Percentiles rank a stretch among this genome's conserved stretches.
Conservation (phyloP, 2,329 filamentous ascomycete genomes). For the Fusarium sp. region DNA sequence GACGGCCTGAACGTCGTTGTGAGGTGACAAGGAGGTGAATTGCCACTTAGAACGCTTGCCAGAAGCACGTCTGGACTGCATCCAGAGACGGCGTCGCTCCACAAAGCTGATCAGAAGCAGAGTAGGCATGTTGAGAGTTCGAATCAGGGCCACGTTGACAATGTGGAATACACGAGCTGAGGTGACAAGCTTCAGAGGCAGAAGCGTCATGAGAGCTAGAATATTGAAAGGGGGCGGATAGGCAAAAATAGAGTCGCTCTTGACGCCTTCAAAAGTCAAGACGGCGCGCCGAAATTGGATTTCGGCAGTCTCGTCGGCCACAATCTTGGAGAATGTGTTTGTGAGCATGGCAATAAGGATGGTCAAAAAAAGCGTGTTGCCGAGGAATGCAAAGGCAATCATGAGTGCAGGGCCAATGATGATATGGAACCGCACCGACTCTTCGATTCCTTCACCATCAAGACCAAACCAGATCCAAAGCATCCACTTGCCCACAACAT, state of each 20-base stretch:
- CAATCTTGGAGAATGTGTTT: conserved; percentile 77
- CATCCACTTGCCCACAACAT: conserved; percentile 79
- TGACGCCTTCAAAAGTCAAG: conserved; percentile 78
- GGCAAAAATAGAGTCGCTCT: conserved; percentile 75
- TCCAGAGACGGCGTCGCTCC: conserved; percentile 67
- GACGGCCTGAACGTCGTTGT: conserved; percentile 69
- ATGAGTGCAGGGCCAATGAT: conserved; percentile 75
- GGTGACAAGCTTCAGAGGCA: conserved; percentile 73
- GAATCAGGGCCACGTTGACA: conserved; percentile 74
- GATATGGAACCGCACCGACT: conserved; percentile 69
- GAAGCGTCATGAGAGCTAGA: conserved; percentile 68
- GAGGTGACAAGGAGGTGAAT: conserved; percentile 64
- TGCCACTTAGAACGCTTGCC: conserved; percentile 51
- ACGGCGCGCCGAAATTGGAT: conserved; percentile 78
- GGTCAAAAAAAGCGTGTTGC: conserved; percentile 79
- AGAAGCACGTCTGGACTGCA: conserved; percentile 27
- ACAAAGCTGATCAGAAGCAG: conserved; percentile 70
- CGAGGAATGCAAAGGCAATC: conserved; percentile 78
- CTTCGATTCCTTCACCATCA: conserved; percentile 68
- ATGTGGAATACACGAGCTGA: conserved; percentile 75
- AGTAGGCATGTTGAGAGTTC: conserved; percentile 71
- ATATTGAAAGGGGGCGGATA: conserved; percentile 79
- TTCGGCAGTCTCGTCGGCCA: conserved; percentile 75
- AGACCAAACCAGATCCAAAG: conserved; percentile 84
- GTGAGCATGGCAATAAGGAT: conserved; percentile 79